Percentiles rank a stretch among this genome's conserved stretches.
These are phyloP conservation scores for Wickerhamomyces mucosus DNA, from an alignment of 805 yeast species.

Conservation along the genomic window DNA sequence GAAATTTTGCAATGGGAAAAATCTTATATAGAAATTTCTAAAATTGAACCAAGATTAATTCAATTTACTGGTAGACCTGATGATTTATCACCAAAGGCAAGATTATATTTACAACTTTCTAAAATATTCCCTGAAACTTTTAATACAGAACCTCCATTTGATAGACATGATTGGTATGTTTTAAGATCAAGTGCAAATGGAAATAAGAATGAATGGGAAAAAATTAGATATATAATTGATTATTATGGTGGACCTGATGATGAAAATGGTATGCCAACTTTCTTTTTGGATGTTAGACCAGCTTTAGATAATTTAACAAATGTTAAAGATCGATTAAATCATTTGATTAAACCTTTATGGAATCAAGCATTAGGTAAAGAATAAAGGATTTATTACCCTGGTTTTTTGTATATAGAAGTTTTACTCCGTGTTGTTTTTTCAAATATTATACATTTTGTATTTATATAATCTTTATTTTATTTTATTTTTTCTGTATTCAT, in stretches of 20 bases:
- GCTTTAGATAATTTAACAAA: conserved; percentile 65
- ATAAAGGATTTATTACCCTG: neutral
- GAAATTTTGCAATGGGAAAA: conserved; percentile 90
- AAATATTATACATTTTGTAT: neutral
- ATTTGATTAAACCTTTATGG: conserved; percentile 61
- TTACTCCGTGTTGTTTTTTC: neutral
- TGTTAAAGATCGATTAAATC: conserved; percentile 58
- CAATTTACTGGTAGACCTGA: conserved; percentile 90
- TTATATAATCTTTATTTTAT: too few relatives aligned
- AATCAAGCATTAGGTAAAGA: conserved; percentile 46
- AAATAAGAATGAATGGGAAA: conserved; percentile 52
- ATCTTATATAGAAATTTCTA: conserved; percentile 46
- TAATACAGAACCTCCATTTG: conserved; percentile 83
- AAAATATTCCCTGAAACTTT: conserved; percentile 63
- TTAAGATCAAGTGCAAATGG: conserved; percentile 45
- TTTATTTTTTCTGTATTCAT: conserved; percentile 1
- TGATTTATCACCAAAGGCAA: conserved; percentile 80
- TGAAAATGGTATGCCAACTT: conserved; percentile 82
- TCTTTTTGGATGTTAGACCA: conserved; percentile 90
- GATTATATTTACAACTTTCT: conserved; percentile 54
- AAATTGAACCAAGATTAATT: conserved; percentile 52
- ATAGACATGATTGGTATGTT: conserved; percentile 98
- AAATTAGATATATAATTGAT: conserved; percentile 89
- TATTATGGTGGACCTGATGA: conserved; percentile 95
- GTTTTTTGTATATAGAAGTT: neutral